A percentile compares a stretch with the other conserved stretches of the same genome.
Conservation (phyloP, 2,329 filamentous ascomycete species). For the Colletotrichum gloeosporioides region DNA sequence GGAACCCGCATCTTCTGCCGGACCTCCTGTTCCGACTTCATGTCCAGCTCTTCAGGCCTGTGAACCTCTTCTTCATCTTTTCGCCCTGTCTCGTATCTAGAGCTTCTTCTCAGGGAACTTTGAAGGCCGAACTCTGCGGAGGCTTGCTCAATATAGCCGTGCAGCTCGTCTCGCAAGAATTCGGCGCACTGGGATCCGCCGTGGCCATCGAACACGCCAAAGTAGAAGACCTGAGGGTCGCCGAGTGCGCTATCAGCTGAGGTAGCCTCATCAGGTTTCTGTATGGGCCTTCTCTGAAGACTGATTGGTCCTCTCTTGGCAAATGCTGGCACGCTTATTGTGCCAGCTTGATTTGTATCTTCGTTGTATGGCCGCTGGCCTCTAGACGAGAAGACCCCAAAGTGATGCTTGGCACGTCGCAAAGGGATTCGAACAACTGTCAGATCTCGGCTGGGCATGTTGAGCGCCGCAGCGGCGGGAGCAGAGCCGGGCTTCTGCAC, state of each 20-base stretch:
- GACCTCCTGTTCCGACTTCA: constrained; percentile 55
- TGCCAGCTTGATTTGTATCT: constrained; percentile 92
- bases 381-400: constrained; percentile 78
- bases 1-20: constrained; percentile 41
- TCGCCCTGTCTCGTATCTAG: constrained; percentile 29
- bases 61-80: constrained; percentile 35
- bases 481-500: constrained; percentile 58
- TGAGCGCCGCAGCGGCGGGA: constrained; percentile 63
- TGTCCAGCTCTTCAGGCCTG: constrained; percentile 43
- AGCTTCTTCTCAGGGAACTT: constrained; percentile 69
- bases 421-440: constrained; percentile 96
- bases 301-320: constrained; percentile 80
- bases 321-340: constrained; percentile 91
- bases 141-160: constrained; percentile 86
- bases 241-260: constrained; percentile 79
- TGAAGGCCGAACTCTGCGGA: constrained; percentile 77
- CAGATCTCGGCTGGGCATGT: constrained; percentile 73
- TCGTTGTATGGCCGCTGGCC: constrained; percentile 91
- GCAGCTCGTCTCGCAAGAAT: constrained; percentile 83
- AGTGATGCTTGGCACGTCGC: constrained; percentile 94
- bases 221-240: constrained; percentile 97
- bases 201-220: constrained; percentile 95
- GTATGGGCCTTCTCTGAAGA: constrained; percentile 49
- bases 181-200: constrained; percentile 88
- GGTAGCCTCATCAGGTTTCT: constrained; percentile 63